phyloP scores from a whole-genome alignment of 2,329 filamentous ascomycete species.

The Amylocarpus encephaloides region DNA sequence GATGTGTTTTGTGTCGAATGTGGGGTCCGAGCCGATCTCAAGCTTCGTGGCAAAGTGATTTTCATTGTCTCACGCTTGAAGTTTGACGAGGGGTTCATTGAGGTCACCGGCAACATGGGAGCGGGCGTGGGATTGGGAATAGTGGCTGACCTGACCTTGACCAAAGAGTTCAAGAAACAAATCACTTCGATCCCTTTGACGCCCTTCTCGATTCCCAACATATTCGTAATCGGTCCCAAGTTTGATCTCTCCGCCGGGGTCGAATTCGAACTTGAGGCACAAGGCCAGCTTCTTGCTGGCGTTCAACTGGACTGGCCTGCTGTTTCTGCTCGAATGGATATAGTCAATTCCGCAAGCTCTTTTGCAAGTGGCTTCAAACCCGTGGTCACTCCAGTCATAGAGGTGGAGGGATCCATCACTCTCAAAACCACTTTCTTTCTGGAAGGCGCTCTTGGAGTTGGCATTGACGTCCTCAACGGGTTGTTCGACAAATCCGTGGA shows the following conservation, averaged over 20 bases:
- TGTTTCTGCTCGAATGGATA: background rate
- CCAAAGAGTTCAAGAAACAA: background rate
- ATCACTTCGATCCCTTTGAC: background rate
- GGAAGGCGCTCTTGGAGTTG: background rate
- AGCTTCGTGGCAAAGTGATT: background rate
- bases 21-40: background rate
- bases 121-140: background rate
- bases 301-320: background rate
- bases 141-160: background rate
- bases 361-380: background rate
- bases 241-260: background rate
- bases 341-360: background rate
- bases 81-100: background rate
- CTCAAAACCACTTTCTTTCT: background rate
- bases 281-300: background rate
- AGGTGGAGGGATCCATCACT: background rate
- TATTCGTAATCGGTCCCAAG: background rate
- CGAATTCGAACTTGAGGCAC: background rate
- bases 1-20: background rate
- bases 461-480: background rate
- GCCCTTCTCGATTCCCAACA: background rate
- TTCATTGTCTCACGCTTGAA: background rate
- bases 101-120: background rate
- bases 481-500: background rate
- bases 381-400: background rate